Base-by-base conservation (phyloP, 257 asterid genomes). In the Lycium ferocissimum region DNA sequence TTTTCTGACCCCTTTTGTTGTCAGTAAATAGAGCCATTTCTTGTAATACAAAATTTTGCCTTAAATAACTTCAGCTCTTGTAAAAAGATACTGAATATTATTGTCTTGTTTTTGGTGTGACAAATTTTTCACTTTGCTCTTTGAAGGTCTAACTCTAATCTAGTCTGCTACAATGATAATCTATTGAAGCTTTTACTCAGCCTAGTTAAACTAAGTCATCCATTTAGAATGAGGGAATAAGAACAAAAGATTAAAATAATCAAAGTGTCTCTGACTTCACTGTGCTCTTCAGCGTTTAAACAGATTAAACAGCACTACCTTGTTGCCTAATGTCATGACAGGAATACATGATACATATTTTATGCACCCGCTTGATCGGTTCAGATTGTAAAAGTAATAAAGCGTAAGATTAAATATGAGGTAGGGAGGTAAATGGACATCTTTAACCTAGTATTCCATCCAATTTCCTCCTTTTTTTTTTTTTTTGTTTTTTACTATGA, bases 71-170 rank as follows among this genome's bases (percentile, higher is more conserved):
- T 9, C 45, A 37, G 13, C 76, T 69, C 26, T 6, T 69, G 51
- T 69, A 69, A 37, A 58, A 37, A 37, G 11, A 67, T 67, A 7
- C 7, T 38, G 26, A 14, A 35, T 37, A 13, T 17, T 69, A 69
- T 35, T 37, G 51, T 37, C 78, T 69, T 69, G 78, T 37, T 69
- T 69, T 69, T 69, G 78, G 38, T 69, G 78, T 69, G 47, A 69
- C 53, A 37, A 26, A 13, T 15, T 37, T 69, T 51, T 69, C 26
- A 69, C 53, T 69, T 69, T 69, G 7, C 51, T 69, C 18, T 38
- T 37, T 69, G 18, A 17, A 38, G 53, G 51, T 40, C 26, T 7
- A 38, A 69, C 76, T 35, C 9, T 69, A 35, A 14, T 69, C 51
- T 69, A 37, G 22, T 69, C 22, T 69, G 22, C 65, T 59, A 18